phyloP scores from a whole-genome alignment of 2,329 filamentous ascomycete species.

The Monosporascus sp. region DNA sequence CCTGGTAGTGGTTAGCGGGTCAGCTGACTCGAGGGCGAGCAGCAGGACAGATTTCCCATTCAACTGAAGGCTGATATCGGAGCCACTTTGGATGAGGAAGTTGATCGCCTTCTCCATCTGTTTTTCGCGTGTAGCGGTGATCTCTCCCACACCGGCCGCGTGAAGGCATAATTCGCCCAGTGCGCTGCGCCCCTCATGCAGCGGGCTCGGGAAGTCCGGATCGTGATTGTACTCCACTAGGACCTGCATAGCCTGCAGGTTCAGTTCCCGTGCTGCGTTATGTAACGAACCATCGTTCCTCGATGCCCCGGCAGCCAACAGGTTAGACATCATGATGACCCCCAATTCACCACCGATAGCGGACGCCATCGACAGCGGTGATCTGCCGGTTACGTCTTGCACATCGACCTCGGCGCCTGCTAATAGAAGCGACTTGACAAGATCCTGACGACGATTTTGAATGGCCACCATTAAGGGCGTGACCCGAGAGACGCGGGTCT shows the following conservation, averaged over 20 bases:
- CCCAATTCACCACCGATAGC: constrained; percentile 47
- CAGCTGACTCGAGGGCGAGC: constrained; percentile 53
- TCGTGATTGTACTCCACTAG: constrained; percentile 57
- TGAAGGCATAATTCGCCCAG: constrained; percentile 59
- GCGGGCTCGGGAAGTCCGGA: constrained; percentile 57
- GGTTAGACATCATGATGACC: constrained; percentile 46
- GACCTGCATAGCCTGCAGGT: constrained; percentile 49
- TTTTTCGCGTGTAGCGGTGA: constrained; percentile 44
- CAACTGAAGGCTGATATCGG: constrained; percentile 50
- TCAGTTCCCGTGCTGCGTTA: constrained; percentile 56
- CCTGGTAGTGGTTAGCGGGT: constrained; percentile 50
- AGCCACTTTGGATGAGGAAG: constrained; percentile 50
- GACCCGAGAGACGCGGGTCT: constrained; percentile 44
- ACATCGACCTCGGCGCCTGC: constrained; percentile 56
- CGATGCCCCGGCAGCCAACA: constrained; percentile 51
- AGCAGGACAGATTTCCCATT: constrained; percentile 55
- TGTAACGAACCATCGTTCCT: constrained; percentile 63
- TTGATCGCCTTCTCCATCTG: constrained; percentile 52
- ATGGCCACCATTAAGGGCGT: constrained; percentile 59
- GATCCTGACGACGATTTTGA: constrained; percentile 47
- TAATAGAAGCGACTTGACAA: constrained; percentile 51
- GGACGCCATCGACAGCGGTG: constrained; percentile 56
- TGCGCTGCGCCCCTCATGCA: constrained; percentile 58
- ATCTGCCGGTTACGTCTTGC: constrained; percentile 50
- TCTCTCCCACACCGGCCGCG: constrained; percentile 40